A percentile compares a stretch with the other conserved stretches of the same genome.
Conservation (phyloP, 2,329 filamentous ascomycete species). For the Fusarium phyllophilum region DNA sequence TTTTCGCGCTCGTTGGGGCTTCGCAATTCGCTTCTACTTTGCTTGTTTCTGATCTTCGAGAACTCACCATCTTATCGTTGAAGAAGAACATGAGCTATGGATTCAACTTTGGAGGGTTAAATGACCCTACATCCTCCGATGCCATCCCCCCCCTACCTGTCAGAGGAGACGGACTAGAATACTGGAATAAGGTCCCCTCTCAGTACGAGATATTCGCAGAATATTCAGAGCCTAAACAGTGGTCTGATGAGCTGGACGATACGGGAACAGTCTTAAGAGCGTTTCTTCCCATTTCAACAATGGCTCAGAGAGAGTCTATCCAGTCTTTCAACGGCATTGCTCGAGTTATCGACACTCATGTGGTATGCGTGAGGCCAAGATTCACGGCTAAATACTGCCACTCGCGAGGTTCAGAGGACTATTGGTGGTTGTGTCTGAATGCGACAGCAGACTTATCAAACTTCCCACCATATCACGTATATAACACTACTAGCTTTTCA, state of each 20-base stretch:
- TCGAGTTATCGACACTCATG: neutral
- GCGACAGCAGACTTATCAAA: neutral
- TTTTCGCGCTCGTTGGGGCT: rapidly evolving
- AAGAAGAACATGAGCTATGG: neutral
- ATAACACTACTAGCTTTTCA: too few relatives aligned
- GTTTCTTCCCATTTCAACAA: neutral
- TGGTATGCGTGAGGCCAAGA: neutral
- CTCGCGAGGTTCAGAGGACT: too few relatives aligned
- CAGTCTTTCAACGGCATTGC: neutral
- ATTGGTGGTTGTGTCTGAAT: neutral
- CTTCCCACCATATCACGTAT: too few relatives aligned
- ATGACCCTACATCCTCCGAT: too few relatives aligned
- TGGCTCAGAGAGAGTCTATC: neutral
- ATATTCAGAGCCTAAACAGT: neutral
- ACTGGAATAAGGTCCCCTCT: neutral
- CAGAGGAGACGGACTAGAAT: too few relatives aligned
- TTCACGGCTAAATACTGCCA: neutral
- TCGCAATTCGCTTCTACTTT: neutral
- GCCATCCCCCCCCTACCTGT: too few relatives aligned
- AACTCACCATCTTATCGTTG: neutral
- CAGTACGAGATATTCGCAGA: neutral
- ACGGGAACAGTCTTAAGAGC: neutral
- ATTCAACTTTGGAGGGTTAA: neutral
- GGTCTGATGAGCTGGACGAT: neutral
- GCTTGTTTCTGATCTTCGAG: neutral